Evolutionary conservation across 805 yeast species (phyloP), one percentile per base, ranked within the genome.

Genomic region (Candida ovalis): DNA sequence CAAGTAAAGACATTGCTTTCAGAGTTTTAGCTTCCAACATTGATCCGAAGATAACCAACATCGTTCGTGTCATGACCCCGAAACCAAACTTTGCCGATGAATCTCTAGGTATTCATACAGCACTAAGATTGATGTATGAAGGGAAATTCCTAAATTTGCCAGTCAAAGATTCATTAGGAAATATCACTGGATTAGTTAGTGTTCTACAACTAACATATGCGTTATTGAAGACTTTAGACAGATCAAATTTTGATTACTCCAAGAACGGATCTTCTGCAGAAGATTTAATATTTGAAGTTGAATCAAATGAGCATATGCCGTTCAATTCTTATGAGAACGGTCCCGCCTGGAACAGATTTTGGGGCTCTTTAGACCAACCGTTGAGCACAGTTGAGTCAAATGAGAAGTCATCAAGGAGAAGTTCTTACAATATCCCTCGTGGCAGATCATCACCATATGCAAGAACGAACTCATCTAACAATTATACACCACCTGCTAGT

Each of bases 101-200:
- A 28, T 50, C 60, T 12, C 55, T 70, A 51, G 69, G 68, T 2
- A 69, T 74, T n/a, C 71, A 72, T 46, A 65, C 69, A 4, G 78
- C 77, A 6, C 55, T 74, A 46, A 62, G 76, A 50, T 54, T 72
- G 47, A 74, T 74, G 79, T 74, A 69, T 50, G 74, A 71, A 43
- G 79, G 78, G 0, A 71, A 73, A 48, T 74, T 69, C 46, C 51
- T 74, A 43, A 74, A 73, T 47, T 54, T 74, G 43, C 79, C 79
- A 0, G 70, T 74, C 8, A 65, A 64, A 40, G 63, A 68, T 49
- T 55, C 58, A 6, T 21, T 49, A 1, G 59, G 62, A 3, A 52
- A 47, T 25, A 62, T 74, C 3, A 61, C 69, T n/a, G 78, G 77
- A 2, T 61, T 74, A 5, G 71, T 73, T 6, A 71, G 73, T 50